These are phyloP conservation scores for Trametes pubescens DNA, from an alignment of 1,284 basidiomycete species.

Conservation along the genomic window DNA sequence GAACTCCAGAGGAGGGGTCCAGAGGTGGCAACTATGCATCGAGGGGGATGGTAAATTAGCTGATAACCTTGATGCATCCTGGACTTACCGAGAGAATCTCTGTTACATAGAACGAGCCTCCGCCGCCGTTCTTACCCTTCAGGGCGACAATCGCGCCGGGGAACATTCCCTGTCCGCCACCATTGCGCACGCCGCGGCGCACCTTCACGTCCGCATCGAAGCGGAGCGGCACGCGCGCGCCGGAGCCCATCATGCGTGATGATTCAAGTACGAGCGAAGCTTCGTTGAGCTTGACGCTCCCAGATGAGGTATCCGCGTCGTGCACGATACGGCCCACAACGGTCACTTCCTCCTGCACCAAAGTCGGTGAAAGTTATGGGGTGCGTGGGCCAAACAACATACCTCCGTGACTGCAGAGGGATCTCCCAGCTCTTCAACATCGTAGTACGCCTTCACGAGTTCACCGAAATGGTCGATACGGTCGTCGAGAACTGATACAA, in stretches of 20 bases:
- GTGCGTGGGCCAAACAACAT: slow-evolving; percentile 33
- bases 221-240: slow-evolving; percentile 73
- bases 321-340: slow-evolving; percentile 85
- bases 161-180: slow-evolving; percentile 82
- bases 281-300: slow-evolving; percentile 76
- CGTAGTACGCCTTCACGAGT: slow-evolving; percentile 74
- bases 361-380: neutral
- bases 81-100: slow-evolving; percentile 79
- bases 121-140: slow-evolving; percentile 93
- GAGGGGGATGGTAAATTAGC: slow-evolving; percentile 8
- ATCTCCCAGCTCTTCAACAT: slow-evolving; percentile 77
- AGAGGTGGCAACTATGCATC: slow-evolving; percentile 58
- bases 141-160: slow-evolving; percentile 90
- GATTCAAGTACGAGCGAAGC: slow-evolving; percentile 81
- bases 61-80: slow-evolving; percentile 18
- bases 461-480: slow-evolving; percentile 87
- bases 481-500: slow-evolving; percentile 73
- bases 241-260: slow-evolving; percentile 80
- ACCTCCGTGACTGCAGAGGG: slow-evolving; percentile 79
- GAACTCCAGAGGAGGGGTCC: slow-evolving; percentile 45
- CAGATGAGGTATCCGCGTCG: slow-evolving; percentile 66
- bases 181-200: slow-evolving; percentile 67
- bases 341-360: slow-evolving; percentile 70
- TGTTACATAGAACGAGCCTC: slow-evolving; percentile 83
- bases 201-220: slow-evolving; percentile 76